Evolutionary conservation across 345 rosid genomes (phyloP), one percentile per base, ranked within the genome.

Genomic region (Sisymbrium irio): DNA sequence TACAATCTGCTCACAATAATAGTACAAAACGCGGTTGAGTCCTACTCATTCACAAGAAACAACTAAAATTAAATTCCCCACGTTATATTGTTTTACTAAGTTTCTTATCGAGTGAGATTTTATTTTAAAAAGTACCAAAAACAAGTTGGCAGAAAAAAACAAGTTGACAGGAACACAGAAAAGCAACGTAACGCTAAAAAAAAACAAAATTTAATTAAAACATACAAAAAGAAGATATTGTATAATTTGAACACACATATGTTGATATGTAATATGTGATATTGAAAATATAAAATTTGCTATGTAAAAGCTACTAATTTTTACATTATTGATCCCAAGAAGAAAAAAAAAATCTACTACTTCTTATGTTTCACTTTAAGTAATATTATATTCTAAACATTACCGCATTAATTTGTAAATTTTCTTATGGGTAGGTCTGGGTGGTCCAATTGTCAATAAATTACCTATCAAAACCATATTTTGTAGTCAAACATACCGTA

Each of bases 121-220:
- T 15, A 59, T 22, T n/a, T n/a, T n/a, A n/a, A 45, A 74, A 62
- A 54, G 65, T 53, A 62, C 42, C 1, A 7, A 33, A 50, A 54
- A 25, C 69, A 76, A 69, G 75, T 61, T 69, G n/a, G 58, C 70
- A 62, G 74, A 58, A 61, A 62, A 50, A 59, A 69, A 68, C 69
- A 76, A 76, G 18, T 35, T 53, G 58, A 55, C 75, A 69, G 59
- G 37, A 51, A 62, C 58, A 11, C 69, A 25, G n/a, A n/a, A 53
- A 69, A 76, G 69, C 69, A 75, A 51, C 74, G 18, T 32, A 68
- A 53, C 58, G 56, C 58, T 44, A 32, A 62, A 12, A 37, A 53
- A 51, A 61, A 74, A 61, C 74, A 75, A 67, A 59, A 60, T 45
- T 20, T 33, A n/a, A 67, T 59, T 30, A 51, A 41, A 50, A 59